Base-by-base conservation (phyloP, 371 early-diverging fungal species). In the Sporodiniella umbellata region DNA sequence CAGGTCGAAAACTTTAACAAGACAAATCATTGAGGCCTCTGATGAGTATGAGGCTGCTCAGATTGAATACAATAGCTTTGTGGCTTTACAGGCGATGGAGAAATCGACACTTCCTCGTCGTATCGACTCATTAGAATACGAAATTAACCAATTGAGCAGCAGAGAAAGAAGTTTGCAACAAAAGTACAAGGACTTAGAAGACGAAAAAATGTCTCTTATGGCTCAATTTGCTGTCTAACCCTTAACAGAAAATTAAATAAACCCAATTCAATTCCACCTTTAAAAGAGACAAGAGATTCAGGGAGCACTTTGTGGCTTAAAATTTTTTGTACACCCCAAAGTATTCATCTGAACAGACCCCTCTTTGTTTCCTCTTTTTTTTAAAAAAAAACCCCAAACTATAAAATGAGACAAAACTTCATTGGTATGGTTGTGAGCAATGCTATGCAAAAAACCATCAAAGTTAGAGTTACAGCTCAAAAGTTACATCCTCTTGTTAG, bases 391-490 rank as follows among this genome's bases (percentile, higher is more conserved):
- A 49, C 25, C 46, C 7, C 5, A 30, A 30, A 26, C 44, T 8
- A 44, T 59, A 75, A 51, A 59, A 87, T 87, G 87, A 79, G 89
- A 58, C 89, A 90, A 60, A 88, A 86, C 65, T 88, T 90, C 53
- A 65, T 89, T 52, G 91, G 91, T 42, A 83, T 88, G 69, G 96
- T 96, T 37, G 82, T 94, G 47, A 87, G 92, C 62, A 93, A 92
- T 28, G 88, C 89, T 61, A 90, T 89, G 87, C 81, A 84, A 62
- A 93, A 92, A 83, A 94, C 96, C 8, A 83, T 92, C 68, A 94
- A 92, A 67, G 96, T 96, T 54, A 80, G 88, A 40, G 92, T 93
- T 14, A 86, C 88, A 21, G 75, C 78, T 56, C 71, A 81, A 40
- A 81, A 79, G 44, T 62, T 91, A 37, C 93, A 95, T 61, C 93